phyloP scores from a whole-genome alignment of 1,139 yeast species.

The Lipomyces yarrowii region DNA sequence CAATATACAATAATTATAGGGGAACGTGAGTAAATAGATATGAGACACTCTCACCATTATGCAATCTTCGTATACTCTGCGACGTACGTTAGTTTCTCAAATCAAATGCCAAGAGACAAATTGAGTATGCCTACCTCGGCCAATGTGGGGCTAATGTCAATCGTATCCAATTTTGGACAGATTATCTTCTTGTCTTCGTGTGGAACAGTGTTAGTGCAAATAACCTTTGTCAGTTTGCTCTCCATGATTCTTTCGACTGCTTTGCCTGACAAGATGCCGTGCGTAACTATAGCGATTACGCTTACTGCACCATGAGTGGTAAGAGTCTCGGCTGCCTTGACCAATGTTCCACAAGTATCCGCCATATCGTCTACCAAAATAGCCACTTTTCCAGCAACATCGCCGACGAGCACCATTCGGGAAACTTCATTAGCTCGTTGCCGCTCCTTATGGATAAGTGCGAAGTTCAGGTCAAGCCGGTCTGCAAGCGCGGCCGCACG shows the following conservation, averaged over 20 bases:
- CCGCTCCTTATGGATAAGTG: conserved; percentile 94
- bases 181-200: conserved; percentile 69
- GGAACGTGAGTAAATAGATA: conserved; percentile 83
- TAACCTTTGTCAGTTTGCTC: conserved; percentile 75
- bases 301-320: conserved; percentile 77
- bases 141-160: conserved; percentile 84
- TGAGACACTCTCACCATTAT: conserved; percentile 95
- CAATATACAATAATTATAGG: conserved; percentile 27
- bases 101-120: conserved; percentile 40
- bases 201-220: conserved; percentile 95
- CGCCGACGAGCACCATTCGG: conserved; percentile 95
- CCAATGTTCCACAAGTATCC: conserved; percentile 95
- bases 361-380: conserved; percentile 97
- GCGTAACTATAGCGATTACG: conserved; percentile 94
- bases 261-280: conserved; percentile 87
- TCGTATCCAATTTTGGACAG: conserved; percentile 76
- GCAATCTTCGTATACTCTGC: conserved; percentile 91
- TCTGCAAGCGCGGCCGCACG: conserved; percentile 97
- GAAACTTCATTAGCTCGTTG: conserved; percentile 93
- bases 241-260: conserved; percentile 83
- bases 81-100: conserved; percentile 51
- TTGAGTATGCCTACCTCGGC: conserved; percentile 68
- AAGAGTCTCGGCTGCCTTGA: conserved; percentile 91
- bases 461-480: conserved; percentile 87
- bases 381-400: conserved; percentile 84